These are phyloP conservation scores for Hyphodiscus sp. DNA, from an alignment of 2,329 filamentous ascomycete genomes.

Conservation along the genomic window DNA sequence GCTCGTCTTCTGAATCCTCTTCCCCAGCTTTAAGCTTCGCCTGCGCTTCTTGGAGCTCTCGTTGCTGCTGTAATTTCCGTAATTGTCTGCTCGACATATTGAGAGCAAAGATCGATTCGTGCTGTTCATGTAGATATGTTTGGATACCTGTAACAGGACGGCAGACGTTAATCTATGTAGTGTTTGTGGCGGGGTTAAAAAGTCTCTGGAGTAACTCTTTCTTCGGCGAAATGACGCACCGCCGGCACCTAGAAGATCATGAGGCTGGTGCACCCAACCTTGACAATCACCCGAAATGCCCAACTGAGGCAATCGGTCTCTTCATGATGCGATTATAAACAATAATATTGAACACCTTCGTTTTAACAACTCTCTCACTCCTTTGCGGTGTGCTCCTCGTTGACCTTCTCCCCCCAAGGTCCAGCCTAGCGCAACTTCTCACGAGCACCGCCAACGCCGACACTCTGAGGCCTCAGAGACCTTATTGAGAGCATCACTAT, in stretches of 20 bases:
- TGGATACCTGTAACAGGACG: too few species aligned
- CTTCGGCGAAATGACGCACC: slow-evolving; percentile 23
- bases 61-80: slow-evolving; percentile 30
- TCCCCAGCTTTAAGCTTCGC: slow-evolving; percentile 20
- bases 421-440: not conserved
- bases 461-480: slow-evolving; percentile 12
- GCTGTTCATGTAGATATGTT: too few species aligned
- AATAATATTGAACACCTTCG: not conserved
- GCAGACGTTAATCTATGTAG: too few species aligned
- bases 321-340: slow-evolving; percentile 1
- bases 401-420: not conserved
- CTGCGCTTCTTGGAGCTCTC: slow-evolving; percentile 23
- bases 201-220: not conserved
- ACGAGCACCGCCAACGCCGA: not conserved
- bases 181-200: too few species aligned
- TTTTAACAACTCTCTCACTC: not conserved
- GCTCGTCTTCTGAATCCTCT: slow-evolving; percentile 26
- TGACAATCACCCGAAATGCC: too few species aligned
- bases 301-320: not conserved
- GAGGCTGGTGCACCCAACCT: not conserved
- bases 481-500: slow-evolving; percentile 10
- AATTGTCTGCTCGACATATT: slow-evolving; percentile 31
- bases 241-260: not conserved
- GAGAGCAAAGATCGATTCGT: not conserved
- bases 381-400: not conserved